phyloP scores from a whole-genome alignment of 495 filamentous ascomycete genomes.

The Thermothielavioides terrestris region DNA sequence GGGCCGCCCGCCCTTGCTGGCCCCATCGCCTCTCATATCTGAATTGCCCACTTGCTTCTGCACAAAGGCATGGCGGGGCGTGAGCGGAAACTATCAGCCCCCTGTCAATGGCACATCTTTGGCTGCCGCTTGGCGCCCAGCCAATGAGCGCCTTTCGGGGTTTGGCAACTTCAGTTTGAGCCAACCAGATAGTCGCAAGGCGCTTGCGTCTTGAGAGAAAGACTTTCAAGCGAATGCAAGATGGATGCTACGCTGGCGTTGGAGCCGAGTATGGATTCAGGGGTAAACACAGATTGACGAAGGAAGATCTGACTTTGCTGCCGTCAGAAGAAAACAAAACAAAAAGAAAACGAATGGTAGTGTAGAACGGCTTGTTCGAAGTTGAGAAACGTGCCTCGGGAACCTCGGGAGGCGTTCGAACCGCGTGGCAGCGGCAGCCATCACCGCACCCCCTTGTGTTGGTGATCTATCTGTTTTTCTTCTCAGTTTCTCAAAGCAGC shows the following conservation, averaged over 20 bases:
- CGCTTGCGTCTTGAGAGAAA: not conserved
- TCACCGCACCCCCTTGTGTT: not conserved
- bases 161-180: not conserved
- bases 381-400: not conserved
- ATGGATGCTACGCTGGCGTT: conserved; percentile 1
- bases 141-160: not conserved
- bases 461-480: not conserved
- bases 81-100: not conserved
- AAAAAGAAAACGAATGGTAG: not conserved
- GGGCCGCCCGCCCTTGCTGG: too few species aligned
- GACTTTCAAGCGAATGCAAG: not conserved
- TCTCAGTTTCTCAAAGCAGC: not conserved
- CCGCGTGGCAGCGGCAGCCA: not conserved
- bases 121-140: not conserved
- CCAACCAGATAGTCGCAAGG: not conserved
- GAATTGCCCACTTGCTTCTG: too few species aligned
- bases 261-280: not conserved
- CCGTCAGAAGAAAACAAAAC: not conserved
- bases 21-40: too few species aligned
- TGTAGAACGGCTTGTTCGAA: not conserved
- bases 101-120: too few species aligned
- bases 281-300: not conserved
- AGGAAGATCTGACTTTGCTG: not conserved
- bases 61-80: not conserved
- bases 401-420: not conserved